Conservation (phyloP, 495 filamentous ascomycete genomes). For the Podospora pseudopauciseta region DNA sequence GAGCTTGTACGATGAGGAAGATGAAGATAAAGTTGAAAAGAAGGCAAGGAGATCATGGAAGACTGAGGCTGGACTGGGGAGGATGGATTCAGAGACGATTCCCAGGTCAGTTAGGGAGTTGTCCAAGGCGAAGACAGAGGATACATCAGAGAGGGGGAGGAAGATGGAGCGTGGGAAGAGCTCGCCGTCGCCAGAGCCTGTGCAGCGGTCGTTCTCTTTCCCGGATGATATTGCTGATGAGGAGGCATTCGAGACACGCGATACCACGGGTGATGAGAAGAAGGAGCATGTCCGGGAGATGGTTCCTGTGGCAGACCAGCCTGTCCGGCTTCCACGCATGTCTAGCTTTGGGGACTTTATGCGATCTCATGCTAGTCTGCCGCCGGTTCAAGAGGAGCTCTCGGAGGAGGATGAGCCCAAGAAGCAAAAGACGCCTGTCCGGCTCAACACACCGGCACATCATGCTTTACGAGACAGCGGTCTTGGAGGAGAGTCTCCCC, state of each 20-base stretch:
- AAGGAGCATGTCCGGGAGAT: background rate
- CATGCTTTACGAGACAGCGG: constrained; percentile 41
- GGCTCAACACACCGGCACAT: no score
- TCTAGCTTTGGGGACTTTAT: constrained; percentile 35
- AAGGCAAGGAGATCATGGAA: background rate
- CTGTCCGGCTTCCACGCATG: constrained; percentile 23
- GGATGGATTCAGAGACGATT: constrained; percentile 37
- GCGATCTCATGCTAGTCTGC: constrained; percentile 38
- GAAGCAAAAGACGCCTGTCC: constrained; percentile 13
- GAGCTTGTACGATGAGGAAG: constrained; percentile 16
- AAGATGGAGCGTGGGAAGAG: constrained; percentile 20
- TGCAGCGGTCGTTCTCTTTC: constrained; percentile 34
- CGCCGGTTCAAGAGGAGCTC: constrained; percentile 41
- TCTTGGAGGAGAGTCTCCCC: constrained; percentile 42
- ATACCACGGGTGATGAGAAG: constrained; percentile 14
- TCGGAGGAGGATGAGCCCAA: constrained; percentile 35
- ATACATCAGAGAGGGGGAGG: constrained; percentile 10
- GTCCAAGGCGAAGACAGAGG: background rate
- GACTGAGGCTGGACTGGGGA: constrained; percentile 20
- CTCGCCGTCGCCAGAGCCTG: constrained; percentile 26
- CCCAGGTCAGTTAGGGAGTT: constrained; percentile 27
- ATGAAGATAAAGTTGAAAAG: constrained; percentile 23
- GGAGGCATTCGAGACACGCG: constrained; percentile 30
- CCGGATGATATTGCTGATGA: constrained; percentile 39
- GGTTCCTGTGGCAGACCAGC: constrained; percentile 5